Evolutionary conservation across 306 rosid genomes (phyloP), one percentile per base, ranked within the genome.

Genomic region (Abrus precatorius): DNA sequence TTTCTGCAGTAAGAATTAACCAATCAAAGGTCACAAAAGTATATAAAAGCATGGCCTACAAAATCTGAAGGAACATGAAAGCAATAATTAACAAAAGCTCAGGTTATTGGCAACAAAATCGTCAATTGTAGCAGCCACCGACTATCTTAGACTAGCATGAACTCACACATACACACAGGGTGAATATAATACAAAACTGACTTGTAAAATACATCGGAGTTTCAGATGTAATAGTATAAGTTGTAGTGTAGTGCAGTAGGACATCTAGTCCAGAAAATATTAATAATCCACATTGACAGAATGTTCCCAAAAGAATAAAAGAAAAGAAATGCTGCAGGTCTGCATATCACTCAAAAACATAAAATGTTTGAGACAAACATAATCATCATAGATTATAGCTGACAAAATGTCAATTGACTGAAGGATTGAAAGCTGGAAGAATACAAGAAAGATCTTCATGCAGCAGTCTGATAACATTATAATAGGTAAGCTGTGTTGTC

Each of bases 1-100:
- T 61, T 49, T 83, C 98, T 95, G 92, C 92, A 91, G 71, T 75
- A 75, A 34, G 83, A 82, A 74, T 57, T 33, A 57, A 67, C 7
- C 62, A 85, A 87, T 63, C 79, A 75, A 47, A 49, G 53, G 64
- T 66, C 36, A 69, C 8, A 36, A 61, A 34, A 78, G 49, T 14
- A 52, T 14, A 75, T 14, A 68, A 53, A 82, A 53, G 66, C 61
- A 54, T 53, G 10, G 43, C 72, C 67, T 67, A 29, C 20, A 60
- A 75, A 74, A 27, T 34, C 59, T 28, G 57, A 53, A 50, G 44
- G 10, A 9, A 7, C 3, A 34, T 40, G 73, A 40, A 54, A 32
- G 40, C 20, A 77, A 72, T 52, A 77, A 28, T 27, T 50, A 79
- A 65, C 36, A 72, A 78, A 78, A 48, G 11, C 52, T 64, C 76